phyloP scores from a whole-genome alignment of 345 rosid species.

The Nephelium lappaceum region DNA sequence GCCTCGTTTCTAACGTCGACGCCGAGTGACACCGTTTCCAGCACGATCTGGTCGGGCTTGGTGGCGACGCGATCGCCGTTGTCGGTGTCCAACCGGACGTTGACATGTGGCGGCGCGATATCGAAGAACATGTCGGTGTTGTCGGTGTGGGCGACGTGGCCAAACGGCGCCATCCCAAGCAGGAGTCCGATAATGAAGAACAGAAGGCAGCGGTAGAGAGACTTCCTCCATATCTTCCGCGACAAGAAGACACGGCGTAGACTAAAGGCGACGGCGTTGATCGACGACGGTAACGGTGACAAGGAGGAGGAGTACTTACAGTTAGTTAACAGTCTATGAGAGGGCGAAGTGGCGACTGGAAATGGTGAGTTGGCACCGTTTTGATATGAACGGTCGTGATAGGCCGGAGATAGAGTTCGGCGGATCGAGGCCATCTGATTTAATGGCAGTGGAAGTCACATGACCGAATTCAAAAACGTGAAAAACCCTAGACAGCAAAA shows the following conservation, averaged over 20 bases:
- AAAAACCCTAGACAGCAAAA: conserved; percentile 10
- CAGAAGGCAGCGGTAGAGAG: conserved; percentile 56
- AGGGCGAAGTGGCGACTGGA: conserved; percentile 30
- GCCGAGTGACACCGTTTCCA: conserved; percentile 36
- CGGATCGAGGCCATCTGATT: conserved; percentile 83
- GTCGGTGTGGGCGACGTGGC: conserved; percentile 46
- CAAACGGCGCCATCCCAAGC: conserved; percentile 63
- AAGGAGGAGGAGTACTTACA: conserved; percentile 47
- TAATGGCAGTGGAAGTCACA: conserved; percentile 14
- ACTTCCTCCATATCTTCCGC: conserved; percentile 63
- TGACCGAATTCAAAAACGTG: conserved; percentile 21
- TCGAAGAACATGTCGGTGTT: conserved; percentile 62
- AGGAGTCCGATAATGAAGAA: conserved; percentile 70
- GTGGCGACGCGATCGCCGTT: conserved; percentile 11
- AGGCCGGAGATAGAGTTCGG: conserved; percentile 81
- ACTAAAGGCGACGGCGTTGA: conserved; percentile 24
- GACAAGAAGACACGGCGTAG: conserved; percentile 37
- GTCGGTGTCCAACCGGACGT: conserved; percentile 41
- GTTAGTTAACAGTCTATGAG: conserved; percentile 37
- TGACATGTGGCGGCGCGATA: conserved; percentile 59
- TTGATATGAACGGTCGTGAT: conserved; percentile 58
- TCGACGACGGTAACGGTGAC: conserved; percentile 22
- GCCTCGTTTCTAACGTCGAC: conserved; percentile 13
- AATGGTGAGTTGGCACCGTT: conserved; percentile 43
- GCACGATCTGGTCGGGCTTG: conserved; percentile 29